These are phyloP conservation scores for Ceratocystis albifundus DNA, from an alignment of 2,329 filamentous ascomycete species.

Conservation along the genomic window DNA sequence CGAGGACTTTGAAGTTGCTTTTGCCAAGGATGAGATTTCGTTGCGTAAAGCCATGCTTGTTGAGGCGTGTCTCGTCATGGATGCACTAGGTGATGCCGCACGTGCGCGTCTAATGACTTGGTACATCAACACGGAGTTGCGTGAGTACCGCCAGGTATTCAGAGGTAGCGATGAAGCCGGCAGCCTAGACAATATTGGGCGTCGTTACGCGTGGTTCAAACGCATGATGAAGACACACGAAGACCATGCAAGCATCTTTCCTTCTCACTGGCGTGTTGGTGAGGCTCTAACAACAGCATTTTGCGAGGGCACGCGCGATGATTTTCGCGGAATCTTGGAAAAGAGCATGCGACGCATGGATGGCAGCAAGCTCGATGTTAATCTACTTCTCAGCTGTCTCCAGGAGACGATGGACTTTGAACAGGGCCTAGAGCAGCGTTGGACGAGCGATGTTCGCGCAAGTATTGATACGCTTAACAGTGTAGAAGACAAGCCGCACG, in stretches of 20 bases:
- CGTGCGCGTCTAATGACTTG: constrained; percentile 74
- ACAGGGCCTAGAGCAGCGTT: constrained; percentile 75
- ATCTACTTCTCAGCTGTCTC: constrained; percentile 73
- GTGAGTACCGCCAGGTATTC: constrained; percentile 93
- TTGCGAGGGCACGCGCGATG: constrained; percentile 88
- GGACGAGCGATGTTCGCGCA: constrained; percentile 58
- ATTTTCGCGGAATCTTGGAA: constrained; percentile 87
- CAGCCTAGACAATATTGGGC: constrained; percentile 88
- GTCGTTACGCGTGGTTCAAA: constrained; percentile 92
- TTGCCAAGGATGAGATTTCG: constrained; percentile 74
- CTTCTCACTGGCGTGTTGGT: constrained; percentile 74
- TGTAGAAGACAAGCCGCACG: constrained; percentile 59
- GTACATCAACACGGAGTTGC: constrained; percentile 95
- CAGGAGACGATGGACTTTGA: constrained; percentile 97
- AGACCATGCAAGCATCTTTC: constrained; percentile 82
- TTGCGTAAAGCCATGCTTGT: constrained; percentile 58
- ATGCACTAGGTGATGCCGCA: constrained; percentile 82
- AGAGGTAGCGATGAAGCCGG: constrained; percentile 93
- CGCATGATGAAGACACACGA: constrained; percentile 93
- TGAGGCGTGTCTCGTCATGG: constrained; percentile 88
- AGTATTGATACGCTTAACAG: constrained; percentile 87
- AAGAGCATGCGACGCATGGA: constrained; percentile 69
- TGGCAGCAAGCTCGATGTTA: constrained; percentile 73
- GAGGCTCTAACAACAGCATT: constrained; percentile 85
- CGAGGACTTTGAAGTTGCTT: constrained; percentile 93